A percentile compares a stretch with the other conserved stretches of the same genome.
Conservation (phyloP, 129 eudicot species). For the Sambucus nigra region DNA sequence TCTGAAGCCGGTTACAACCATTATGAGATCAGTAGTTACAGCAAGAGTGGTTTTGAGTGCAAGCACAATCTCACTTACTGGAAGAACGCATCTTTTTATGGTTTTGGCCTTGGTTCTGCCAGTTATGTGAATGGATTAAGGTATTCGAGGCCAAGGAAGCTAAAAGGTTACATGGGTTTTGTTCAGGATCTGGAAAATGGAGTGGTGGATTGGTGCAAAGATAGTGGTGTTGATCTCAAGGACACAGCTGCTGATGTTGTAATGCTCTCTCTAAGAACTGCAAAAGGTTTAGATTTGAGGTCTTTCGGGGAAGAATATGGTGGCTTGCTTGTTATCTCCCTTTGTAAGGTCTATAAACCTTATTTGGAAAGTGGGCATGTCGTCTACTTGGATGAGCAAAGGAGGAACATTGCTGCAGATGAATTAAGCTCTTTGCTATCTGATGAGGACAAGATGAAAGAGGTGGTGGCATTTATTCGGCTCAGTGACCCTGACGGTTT, state of each 20-base stretch:
- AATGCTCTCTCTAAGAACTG: constrained; percentile 84
- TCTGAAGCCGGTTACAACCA: constrained; percentile 65
- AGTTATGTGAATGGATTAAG: constrained; percentile 59
- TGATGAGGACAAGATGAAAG: constrained; percentile 34
- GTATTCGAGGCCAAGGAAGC: constrained; percentile 76
- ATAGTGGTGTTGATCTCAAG: constrained; percentile 25
- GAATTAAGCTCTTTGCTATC: constrained; percentile 35
- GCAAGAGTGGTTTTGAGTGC: constrained; percentile 67
- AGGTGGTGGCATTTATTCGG: constrained; percentile 47
- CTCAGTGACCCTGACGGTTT: constrained; percentile 96
- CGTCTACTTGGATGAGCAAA: constrained; percentile 49
- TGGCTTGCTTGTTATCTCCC: constrained; percentile 29
- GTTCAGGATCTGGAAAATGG: constrained; percentile 65
- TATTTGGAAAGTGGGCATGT: constrained; percentile 81
- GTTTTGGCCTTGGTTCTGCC: constrained; percentile 84
- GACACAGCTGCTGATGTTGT: constrained; percentile 69
- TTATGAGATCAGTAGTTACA: constrained; percentile 86
- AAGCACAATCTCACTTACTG: constrained; percentile 84
- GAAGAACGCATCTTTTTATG: constrained; percentile 75
- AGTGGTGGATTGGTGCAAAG: constrained; percentile 17
- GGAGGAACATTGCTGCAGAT: constrained; percentile 39
- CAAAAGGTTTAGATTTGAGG: constrained; percentile 72
- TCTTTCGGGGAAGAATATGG: constrained; percentile 57
- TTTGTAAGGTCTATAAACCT: constrained; percentile 62
- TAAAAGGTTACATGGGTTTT: constrained; percentile 56